phyloP scores from a whole-genome alignment of 2,329 filamentous ascomycete species.

The Pseudocercospora ulei region DNA sequence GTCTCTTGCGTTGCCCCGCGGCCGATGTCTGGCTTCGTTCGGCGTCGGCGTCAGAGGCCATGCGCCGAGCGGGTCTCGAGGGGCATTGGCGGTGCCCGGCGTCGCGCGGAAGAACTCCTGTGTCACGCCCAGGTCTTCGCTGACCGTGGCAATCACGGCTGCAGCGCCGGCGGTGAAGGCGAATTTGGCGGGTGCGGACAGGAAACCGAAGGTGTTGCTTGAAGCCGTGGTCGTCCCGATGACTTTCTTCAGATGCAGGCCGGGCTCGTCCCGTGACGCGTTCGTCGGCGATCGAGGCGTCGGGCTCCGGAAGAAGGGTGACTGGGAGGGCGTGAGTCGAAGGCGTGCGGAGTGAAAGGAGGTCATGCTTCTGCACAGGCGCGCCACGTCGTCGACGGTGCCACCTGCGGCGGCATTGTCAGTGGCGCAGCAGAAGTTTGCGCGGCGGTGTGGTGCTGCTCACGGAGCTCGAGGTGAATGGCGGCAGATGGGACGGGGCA shows the following conservation, averaged over 20 bases:
- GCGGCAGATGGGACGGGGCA: constrained; percentile 12
- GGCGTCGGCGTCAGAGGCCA: constrained; percentile 26
- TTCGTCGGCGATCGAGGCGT: constrained; percentile 55
- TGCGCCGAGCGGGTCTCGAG: constrained; percentile 21
- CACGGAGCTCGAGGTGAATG: constrained; percentile 17
- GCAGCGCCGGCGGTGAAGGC: constrained; percentile 88
- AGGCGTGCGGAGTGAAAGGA: constrained; percentile 29
- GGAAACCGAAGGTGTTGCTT: constrained; percentile 75
- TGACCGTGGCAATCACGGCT: constrained; percentile 76
- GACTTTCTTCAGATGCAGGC: constrained; percentile 67
- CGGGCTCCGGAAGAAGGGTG: constrained; percentile 53
- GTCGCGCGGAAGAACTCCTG: constrained; percentile 83
- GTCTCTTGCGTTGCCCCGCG: constrained; percentile 33
- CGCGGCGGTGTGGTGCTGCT: constrained; percentile 1
- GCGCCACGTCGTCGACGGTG: constrained; percentile 21
- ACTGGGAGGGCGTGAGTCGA: constrained; percentile 60
- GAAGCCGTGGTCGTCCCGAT: constrained; percentile 82
- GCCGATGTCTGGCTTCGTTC: constrained; percentile 23
- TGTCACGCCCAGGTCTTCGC: constrained; percentile 52
- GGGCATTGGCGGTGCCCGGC: constrained; percentile 17
- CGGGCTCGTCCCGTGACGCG: constrained; percentile 38
- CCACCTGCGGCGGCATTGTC: constrained; percentile 11
- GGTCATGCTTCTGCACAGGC: constrained; percentile 19
- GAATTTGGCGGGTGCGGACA: constrained; percentile 60
- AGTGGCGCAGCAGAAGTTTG: neutral